A percentile compares a stretch with the other conserved stretches of the same genome.
phyloP scores from a whole-genome alignment of 129 eudicot genomes.

The Flaveria trinervia region DNA sequence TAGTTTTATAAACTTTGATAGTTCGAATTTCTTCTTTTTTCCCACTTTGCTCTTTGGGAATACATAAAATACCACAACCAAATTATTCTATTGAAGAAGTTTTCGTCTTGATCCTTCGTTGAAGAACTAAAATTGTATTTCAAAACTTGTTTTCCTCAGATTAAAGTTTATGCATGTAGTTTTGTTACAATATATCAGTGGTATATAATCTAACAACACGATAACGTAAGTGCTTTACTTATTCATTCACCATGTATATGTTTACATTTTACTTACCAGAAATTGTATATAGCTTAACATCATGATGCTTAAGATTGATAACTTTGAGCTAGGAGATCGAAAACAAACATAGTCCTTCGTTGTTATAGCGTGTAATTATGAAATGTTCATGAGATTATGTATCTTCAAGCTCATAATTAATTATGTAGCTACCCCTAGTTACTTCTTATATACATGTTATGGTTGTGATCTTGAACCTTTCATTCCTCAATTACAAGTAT shows the following conservation, averaged over 20 bases:
- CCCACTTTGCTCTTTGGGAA: conserved; percentile 8
- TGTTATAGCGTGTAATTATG: not conserved
- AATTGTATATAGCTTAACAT: too few relatives aligned
- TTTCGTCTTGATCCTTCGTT: not conserved
- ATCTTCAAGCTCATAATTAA: not conserved
- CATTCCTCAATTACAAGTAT: not conserved
- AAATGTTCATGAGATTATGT: not conserved
- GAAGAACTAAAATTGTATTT: not conserved
- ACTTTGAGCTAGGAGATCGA: too few relatives aligned
- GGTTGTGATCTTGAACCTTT: conserved; percentile 15
- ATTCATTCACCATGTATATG: not conserved
- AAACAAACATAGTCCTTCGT: too few relatives aligned
- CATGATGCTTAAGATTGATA: too few relatives aligned
- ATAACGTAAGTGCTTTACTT: not conserved
- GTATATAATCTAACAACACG: not conserved
- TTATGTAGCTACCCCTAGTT: not conserved
- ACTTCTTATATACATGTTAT: not conserved
- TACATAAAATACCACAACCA: not conserved
- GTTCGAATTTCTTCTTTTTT: not conserved
- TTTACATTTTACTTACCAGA: not conserved
- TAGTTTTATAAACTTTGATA: conserved; percentile 5
- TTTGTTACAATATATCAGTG: not conserved
- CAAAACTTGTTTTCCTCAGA: not conserved
- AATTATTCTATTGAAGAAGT: not conserved
- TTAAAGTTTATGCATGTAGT: not conserved